These are phyloP conservation scores for Ottelia alismoides DNA, from an alignment of 106 monocot species.

Conservation along the genomic window DNA sequence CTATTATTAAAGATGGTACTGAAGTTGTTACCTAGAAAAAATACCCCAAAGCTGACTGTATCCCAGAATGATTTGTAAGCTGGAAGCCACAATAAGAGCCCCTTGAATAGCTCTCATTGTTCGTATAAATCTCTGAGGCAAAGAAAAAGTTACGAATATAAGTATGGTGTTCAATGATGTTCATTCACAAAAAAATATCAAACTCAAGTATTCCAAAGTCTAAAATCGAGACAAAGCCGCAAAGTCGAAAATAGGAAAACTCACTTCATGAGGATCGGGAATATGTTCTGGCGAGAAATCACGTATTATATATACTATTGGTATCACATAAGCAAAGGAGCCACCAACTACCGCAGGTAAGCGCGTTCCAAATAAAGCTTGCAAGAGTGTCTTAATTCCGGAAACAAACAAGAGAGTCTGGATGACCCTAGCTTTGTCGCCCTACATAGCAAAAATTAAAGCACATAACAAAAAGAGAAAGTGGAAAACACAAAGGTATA, in stretches of 20 bases:
- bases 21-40: conserved; percentile 55
- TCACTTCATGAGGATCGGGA: conserved; percentile 55
- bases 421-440: conserved; percentile 69
- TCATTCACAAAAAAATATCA: conserved; percentile 1
- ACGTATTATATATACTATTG: conserved; percentile 64
- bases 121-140: conserved; percentile 17
- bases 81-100: conserved; percentile 22
- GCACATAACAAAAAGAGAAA: not conserved
- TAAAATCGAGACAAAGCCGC: too few species aligned
- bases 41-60: conserved; percentile 64
- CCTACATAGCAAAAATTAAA: conserved; percentile 14
- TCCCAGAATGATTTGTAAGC: conserved; percentile 24
- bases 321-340: conserved; percentile 81
- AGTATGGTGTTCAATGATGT: not conserved
- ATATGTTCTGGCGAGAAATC: conserved; percentile 54
- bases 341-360: conserved; percentile 77
- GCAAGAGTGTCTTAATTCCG: conserved; percentile 82
- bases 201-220: not conserved
- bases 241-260: not conserved
- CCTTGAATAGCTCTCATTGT: conserved; percentile 31
- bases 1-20: not conserved
- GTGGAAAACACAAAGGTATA: not conserved
- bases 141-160: not conserved
- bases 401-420: conserved; percentile 77
- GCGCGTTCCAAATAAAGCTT: conserved; percentile 83